Evolutionary conservation across 805 yeast species (phyloP), one percentile per base, ranked within the genome.

Genomic region (Candida dajiaensis): DNA sequence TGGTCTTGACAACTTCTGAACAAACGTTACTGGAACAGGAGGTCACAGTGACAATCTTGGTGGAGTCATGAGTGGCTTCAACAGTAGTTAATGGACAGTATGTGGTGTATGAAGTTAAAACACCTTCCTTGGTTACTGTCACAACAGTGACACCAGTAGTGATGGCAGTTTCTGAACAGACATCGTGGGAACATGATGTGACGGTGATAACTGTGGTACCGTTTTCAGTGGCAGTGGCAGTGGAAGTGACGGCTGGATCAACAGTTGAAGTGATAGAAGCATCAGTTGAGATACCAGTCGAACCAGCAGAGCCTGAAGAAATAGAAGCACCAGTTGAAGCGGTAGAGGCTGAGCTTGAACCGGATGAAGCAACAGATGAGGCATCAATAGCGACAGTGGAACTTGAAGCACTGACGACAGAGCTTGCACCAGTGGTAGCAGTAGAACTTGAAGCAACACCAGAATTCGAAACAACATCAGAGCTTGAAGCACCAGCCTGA

Each of bases 131-230:
- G 38, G 74, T 69, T 38, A 47, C 52, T 38, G 64, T 63, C 38
- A 65, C 64, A 21, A 47, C 55, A 23, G 59, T 52, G 45, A 52
- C 55, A 43, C 62, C 56, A 44, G 71, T 67, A 44, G 65, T 53
- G 21, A 47, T 55, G 23, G 54, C 37, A 19, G 43, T 20, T 37
- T 44, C 47, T n/a, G 55, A 40, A 28, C 61, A 57, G 11, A 36
- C 45, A 26, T 53, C 38, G 26, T 44, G 45, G 7, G 40, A 31
- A 43, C 61, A 54, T 19, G 58, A 51, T 33, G 61, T 62, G 51
- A 67, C 54, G 40, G 68, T 60, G 46, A 56, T 54, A 36, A 58
- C 46, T 38, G 68, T 63, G 51, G 69, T 61, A 20, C 52, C 43
- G 23, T 44, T 40, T 6, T 50, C 40, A 31, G 26, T 40, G 7